Base-by-base conservation (phyloP, 352 stramenopile genomes). In the Phytophthora colocasiae region DNA sequence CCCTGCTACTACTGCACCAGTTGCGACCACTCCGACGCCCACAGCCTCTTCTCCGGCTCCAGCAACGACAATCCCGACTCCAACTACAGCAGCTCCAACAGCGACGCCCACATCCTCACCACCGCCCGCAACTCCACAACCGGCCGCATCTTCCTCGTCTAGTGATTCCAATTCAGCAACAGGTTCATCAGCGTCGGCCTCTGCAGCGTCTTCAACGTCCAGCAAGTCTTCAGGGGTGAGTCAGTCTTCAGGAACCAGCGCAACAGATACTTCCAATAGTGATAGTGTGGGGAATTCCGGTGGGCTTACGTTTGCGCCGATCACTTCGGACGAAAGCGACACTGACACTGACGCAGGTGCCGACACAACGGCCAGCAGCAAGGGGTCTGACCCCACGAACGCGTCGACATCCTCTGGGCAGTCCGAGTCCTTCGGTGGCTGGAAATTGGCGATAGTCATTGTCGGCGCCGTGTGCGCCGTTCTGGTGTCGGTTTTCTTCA, bases 401-500 rank as follows among this genome's bases (percentile, higher is more conserved):
- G 55, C 56, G 12, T 59, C 38, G 9, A 71, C 65, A 1, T 68
- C 53, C 4, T 71, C 63, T 11, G 39, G 38, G 14, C 45, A 44
- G 4, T 75, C 59, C 41, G 45, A 48, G 29, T 68, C 73, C 19
- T 71, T 80, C 32, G 59, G 69, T 15, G 64, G 66, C 29, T 73
- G 67, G 69, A 73, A 79, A 58, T 67, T 88, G 45, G 68, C 49
- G 40, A 24, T 86, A 1, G 78, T 90, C 41, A 65, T 89, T 26
- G 44, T 78, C 3, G 83, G 80, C 9, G 61, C 81, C 17, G 69
- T 92, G 17, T 77, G 58, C 2, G 67, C 58, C 8, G 83, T 92
- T 1, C 22, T 85, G 14, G 71, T 68, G 15, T 85, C 77, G 26
- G 62, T 92, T 26, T 78, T 89, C 67, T 88, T 90, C 51, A 78